A percentile compares a stretch with the other conserved stretches of the same genome.
These are phyloP conservation scores for Eucalyptus pauciflora DNA, from an alignment of 345 rosid genomes.

Conservation along the genomic window DNA sequence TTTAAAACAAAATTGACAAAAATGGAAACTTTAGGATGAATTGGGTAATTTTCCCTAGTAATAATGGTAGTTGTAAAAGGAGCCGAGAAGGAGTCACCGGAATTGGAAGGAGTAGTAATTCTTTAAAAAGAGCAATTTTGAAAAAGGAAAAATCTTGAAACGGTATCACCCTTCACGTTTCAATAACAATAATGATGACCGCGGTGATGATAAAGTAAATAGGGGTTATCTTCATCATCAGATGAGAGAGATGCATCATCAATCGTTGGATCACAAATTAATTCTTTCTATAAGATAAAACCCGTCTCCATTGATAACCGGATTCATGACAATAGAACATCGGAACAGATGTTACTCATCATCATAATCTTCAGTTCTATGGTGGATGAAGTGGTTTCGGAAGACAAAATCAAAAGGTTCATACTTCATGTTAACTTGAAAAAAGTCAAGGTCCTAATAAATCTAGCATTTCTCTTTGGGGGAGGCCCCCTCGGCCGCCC, in stretches of 20 bases:
- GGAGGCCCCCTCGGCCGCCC: too few species aligned
- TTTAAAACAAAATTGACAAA: background rate
- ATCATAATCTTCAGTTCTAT: background rate
- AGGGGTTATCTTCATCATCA: fast-evolving
- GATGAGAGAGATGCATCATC: background rate
- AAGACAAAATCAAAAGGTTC: too few species aligned
- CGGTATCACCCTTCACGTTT: background rate
- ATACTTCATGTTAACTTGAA: background rate
- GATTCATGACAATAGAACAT: background rate
- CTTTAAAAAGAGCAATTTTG: background rate
- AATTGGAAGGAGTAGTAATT: background rate
- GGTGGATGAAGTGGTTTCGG: background rate
- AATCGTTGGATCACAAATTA: background rate
- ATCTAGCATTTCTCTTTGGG: too few species aligned
- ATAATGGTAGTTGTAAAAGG: background rate
- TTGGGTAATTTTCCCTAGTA: background rate
- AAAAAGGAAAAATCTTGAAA: background rate
- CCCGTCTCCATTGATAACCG: background rate
- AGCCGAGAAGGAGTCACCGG: background rate
- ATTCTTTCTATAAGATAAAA: background rate
- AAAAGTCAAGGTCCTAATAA: background rate
- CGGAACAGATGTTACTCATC: background rate
- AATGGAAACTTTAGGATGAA: background rate
- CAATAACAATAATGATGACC: background rate
- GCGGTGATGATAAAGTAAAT: background rate